Percentiles rank a stretch among this genome's conserved stretches.
phyloP scores from a whole-genome alignment of 345 rosid genomes.

The Brassica rapa region DNA sequence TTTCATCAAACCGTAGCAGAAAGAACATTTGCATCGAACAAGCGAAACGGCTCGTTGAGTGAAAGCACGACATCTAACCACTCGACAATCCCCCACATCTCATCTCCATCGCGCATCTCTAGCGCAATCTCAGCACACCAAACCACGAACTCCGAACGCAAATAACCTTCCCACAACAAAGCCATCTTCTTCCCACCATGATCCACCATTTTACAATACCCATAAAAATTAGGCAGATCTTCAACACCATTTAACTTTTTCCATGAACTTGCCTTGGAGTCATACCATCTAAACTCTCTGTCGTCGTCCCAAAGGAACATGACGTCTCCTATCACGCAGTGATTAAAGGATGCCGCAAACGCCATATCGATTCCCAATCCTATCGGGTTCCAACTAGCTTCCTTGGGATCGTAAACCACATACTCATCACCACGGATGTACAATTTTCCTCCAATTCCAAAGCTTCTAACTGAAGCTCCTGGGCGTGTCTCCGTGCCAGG shows the following conservation, averaged over 20 bases:
- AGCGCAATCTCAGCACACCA: slow-evolving; percentile 4
- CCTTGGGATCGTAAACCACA: background rate
- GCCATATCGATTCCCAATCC: background rate
- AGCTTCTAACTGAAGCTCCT: background rate
- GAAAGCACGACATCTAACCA: background rate
- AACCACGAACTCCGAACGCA: background rate
- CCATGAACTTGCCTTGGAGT: background rate
- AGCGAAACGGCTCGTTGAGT: background rate
- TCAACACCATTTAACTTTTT: background rate
- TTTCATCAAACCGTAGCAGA: slow-evolving; percentile 1
- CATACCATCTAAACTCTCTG: too few species aligned
- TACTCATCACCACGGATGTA: background rate
- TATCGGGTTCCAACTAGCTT: background rate
- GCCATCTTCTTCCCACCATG: slow-evolving; percentile 11
- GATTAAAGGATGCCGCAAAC: background rate
- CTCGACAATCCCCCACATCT: background rate
- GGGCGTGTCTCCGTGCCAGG: background rate
- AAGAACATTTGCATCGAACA: background rate
- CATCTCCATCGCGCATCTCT: background rate
- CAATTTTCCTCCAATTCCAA: slow-evolving; percentile 8
- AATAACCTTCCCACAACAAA: slow-evolving; percentile 1
- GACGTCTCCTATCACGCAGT: background rate
- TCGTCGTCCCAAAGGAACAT: background rate
- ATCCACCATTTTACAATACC: slow-evolving; percentile 5
- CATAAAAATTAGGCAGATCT: background rate